Conservation (phyloP, 352 stramenopile genomes). For the Aphanomyces invadans region DNA sequence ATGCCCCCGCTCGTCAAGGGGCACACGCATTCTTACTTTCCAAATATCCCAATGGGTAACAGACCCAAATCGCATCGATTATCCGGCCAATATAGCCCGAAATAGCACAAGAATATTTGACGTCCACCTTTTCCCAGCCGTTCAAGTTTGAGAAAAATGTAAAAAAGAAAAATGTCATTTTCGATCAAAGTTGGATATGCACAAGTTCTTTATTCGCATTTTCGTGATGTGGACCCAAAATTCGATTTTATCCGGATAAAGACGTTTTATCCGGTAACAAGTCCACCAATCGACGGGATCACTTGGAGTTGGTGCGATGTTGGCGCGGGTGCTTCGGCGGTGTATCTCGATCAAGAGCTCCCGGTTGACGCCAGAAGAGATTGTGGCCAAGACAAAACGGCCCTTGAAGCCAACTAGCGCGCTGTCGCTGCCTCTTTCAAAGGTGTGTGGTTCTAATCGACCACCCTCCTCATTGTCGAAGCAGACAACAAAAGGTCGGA, state of each 20-base stretch:
- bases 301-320: no score
- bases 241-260: background rate
- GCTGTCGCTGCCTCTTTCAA: no score
- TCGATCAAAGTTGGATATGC: background rate
- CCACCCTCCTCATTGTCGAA: no score
- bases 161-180: background rate
- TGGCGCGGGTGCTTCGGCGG: background rate
- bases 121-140: background rate
- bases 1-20: no score
- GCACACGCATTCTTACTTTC: no score
- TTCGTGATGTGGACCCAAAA: no score
- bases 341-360: conserved; percentile 33
- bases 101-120: no score
- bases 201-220: background rate
- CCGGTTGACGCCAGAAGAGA: conserved; percentile 23
- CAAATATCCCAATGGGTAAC: no score
- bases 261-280: background rate
- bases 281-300: conserved; percentile 5
- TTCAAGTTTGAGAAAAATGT: background rate
- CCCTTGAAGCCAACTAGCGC: background rate
- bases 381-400: conserved; percentile 19
- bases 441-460: no score
- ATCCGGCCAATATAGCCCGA: no score
- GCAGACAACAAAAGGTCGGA: no score
- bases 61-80: no score